phyloP scores from a whole-genome alignment of 805 yeast genomes.

The Danielozyma ontarioensis region DNA sequence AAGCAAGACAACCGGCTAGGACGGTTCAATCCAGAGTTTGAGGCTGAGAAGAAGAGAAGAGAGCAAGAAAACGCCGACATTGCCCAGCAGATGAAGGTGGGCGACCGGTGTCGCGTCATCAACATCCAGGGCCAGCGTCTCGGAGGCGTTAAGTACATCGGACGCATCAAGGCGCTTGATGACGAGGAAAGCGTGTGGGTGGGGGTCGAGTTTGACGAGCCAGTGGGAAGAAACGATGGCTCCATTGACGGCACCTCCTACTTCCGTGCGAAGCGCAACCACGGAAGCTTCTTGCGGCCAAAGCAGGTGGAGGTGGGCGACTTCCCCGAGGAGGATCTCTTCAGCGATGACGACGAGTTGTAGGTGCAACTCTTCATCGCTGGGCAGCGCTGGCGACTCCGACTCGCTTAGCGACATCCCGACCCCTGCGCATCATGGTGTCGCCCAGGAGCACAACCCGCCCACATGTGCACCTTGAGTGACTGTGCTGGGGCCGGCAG shows the following conservation, averaged over 20 bases:
- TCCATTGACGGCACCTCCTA: constrained; percentile 53
- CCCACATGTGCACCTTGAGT: no score
- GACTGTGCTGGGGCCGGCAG: no score
- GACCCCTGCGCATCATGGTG: no score
- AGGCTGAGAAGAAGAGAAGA: constrained; percentile 18
- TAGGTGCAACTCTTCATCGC: no score
- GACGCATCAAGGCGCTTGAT: constrained; percentile 59
- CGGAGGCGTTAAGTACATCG: constrained; percentile 70
- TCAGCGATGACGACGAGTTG: constrained; percentile 39
- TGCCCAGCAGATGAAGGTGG: constrained; percentile 32
- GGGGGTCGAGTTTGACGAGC: constrained; percentile 82
- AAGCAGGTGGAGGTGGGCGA: constrained; percentile 64
- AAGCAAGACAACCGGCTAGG: constrained; percentile 67
- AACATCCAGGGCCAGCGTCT: constrained; percentile 48
- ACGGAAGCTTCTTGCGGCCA: constrained; percentile 81
- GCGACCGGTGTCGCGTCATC: constrained; percentile 50
- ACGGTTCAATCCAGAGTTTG: constrained; percentile 55
- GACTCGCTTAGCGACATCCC: no score
- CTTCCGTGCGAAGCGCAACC: constrained; percentile 51
- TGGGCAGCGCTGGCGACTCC: no score
- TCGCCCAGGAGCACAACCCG: no score
- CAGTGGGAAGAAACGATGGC: constrained; percentile 86
- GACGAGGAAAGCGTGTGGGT: constrained; percentile 53
- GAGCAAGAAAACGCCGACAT: constrained; percentile 21
- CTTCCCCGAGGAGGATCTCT: constrained; percentile 45